Conservation (phyloP, 179 eudicot species). For the Spergularia azorica region DNA sequence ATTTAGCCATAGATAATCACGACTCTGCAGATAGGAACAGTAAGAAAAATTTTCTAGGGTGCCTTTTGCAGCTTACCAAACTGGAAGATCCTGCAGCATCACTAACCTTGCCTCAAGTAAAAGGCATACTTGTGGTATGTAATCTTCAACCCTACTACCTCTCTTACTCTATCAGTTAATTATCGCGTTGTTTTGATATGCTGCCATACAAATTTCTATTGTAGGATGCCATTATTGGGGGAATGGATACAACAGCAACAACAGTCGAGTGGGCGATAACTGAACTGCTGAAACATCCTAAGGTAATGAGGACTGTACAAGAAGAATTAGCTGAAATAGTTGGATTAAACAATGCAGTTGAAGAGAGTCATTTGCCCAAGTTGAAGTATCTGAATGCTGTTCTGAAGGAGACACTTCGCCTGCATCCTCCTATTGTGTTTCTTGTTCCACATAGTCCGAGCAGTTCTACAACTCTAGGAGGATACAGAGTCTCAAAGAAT, state of each 20-base stretch:
- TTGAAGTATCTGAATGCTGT: conserved; percentile 49
- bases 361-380: conserved; percentile 47
- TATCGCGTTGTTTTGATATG: too few species aligned
- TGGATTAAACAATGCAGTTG: conserved; percentile 32
- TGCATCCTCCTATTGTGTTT: conserved; percentile 39
- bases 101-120: conserved; percentile 27
- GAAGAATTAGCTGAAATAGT: conserved; percentile 23
- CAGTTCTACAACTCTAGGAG: conserved; percentile 22
- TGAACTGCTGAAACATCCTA: conserved; percentile 47
- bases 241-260: conserved; percentile 56
- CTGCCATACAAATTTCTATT: neutral
- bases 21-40: neutral
- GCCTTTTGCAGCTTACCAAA: conserved; percentile 28
- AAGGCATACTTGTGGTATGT: conserved; percentile 27
- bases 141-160: too few species aligned
- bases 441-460: conserved; percentile 28
- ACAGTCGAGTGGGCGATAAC: conserved; percentile 57
- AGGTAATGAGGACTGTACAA: conserved; percentile 37
- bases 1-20: conserved; percentile 26
- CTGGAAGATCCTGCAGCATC: conserved; percentile 26
- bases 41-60: conserved; percentile 21
- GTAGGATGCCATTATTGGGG: neutral
- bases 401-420: conserved; percentile 50
- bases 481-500: conserved; percentile 22
- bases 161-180: too few species aligned